Evolutionary conservation across 495 filamentous ascomycete species (phyloP).

Genomic region (Articulospora tetracladia): DNA sequence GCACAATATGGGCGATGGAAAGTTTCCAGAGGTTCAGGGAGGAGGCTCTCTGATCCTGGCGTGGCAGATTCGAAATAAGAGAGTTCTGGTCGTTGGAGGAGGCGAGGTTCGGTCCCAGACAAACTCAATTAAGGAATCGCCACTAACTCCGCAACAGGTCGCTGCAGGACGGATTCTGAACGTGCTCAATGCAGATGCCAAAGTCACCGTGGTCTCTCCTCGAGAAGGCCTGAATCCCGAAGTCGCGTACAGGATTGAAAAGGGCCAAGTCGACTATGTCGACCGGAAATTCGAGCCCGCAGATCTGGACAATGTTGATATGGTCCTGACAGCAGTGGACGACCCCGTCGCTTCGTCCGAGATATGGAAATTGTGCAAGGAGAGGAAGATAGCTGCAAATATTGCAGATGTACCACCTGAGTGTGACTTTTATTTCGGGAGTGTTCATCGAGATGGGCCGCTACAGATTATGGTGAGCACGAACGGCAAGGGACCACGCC

Average conservation of each 20-base stretch:
- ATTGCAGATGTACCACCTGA: conserved; percentile 96
- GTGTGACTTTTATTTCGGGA: conserved; percentile 98
- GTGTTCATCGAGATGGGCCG: conserved; percentile 89
- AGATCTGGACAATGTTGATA: conserved; percentile 73
- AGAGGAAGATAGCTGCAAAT: conserved; percentile 79
- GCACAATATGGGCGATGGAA: conserved; percentile 17
- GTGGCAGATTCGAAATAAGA: conserved; percentile 85
- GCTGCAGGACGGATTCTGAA: conserved; percentile 91
- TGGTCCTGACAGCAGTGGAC: conserved; percentile 92
- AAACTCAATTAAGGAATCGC: conserved; percentile 10
- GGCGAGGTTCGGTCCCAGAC: conserved; percentile 63
- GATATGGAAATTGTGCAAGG: conserved; percentile 91
- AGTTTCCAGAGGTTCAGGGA: conserved; percentile 77
- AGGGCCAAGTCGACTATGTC: conserved; percentile 69
- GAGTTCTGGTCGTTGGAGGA: conserved; percentile 83
- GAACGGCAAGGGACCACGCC: conserved; percentile 91
- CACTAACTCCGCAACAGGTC: conserved; percentile 53
- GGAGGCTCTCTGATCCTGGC: conserved; percentile 91
- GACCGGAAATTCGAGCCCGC: conserved; percentile 77
- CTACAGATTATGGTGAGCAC: conserved; percentile 98
- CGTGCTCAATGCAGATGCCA: conserved; percentile 89
- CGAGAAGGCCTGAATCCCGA: conserved; percentile 78
- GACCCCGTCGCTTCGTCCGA: conserved; percentile 80
- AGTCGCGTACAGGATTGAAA: conserved; percentile 73
- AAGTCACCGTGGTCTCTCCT: conserved; percentile 81